These are phyloP conservation scores for Phytopythium vexans DNA, from an alignment of 352 stramenopile species.

Conservation along the genomic window DNA sequence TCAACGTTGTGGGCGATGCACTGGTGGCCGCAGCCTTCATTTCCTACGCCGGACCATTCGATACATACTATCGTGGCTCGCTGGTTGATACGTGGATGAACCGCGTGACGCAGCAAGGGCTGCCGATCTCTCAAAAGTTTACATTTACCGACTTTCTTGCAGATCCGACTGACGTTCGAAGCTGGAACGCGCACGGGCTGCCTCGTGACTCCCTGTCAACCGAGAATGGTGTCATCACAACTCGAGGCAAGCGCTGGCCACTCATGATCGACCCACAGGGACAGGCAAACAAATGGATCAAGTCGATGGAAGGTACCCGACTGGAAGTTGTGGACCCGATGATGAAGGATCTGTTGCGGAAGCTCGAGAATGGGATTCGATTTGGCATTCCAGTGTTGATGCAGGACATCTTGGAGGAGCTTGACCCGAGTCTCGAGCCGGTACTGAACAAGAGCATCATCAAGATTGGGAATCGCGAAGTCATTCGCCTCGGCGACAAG, in stretches of 20 bases:
- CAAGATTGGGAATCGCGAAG: slow-evolving; percentile 91
- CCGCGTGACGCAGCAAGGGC: slow-evolving; percentile 71
- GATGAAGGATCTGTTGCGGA: slow-evolving; percentile 93
- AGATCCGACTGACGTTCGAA: slow-evolving; percentile 91
- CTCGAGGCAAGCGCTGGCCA: slow-evolving; percentile 91
- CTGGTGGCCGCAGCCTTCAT: slow-evolving; percentile 93
- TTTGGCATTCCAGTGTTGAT: slow-evolving; percentile 93
- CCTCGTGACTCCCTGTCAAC: slow-evolving; percentile 92
- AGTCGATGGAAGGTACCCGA: slow-evolving; percentile 87
- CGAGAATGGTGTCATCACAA: slow-evolving; percentile 96
- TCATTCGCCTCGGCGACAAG: slow-evolving; percentile 94
- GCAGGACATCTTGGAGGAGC: slow-evolving; percentile 94
- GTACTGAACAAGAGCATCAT: slow-evolving; percentile 94
- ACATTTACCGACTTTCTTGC: slow-evolving; percentile 92
- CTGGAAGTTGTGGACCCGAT: slow-evolving; percentile 94
- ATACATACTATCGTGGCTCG: slow-evolving; percentile 87
- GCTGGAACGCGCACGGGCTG: slow-evolving; percentile 94
- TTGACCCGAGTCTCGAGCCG: slow-evolving; percentile 93
- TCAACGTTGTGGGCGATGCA: slow-evolving; percentile 90
- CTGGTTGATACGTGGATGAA: slow-evolving; percentile 90
- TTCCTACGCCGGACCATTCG: slow-evolving; percentile 95
- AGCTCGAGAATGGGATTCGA: slow-evolving; percentile 93
- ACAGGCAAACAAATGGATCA: slow-evolving; percentile 97
- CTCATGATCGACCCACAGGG: slow-evolving; percentile 97
- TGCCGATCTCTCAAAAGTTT: slow-evolving; percentile 88